Base-by-base conservation (phyloP, 78 protist genomes). In the Isochrysis galbana region DNA sequence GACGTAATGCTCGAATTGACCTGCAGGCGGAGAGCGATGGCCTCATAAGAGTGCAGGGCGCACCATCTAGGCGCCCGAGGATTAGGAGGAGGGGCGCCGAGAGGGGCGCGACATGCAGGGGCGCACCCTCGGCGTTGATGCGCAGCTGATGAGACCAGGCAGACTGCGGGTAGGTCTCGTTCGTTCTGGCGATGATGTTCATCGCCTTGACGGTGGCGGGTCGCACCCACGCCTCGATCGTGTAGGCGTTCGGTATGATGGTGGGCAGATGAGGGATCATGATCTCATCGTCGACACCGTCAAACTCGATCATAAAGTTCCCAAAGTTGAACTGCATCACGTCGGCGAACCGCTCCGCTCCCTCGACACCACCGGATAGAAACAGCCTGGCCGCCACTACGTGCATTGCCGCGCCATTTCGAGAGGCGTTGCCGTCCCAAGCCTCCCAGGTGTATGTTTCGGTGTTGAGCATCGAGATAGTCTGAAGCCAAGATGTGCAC, bases 101-200 rank as follows among this genome's bases (percentile, higher is more conserved):
- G 70, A 26, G 26, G 10, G 36, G 70, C 26, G 70, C 70, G 19
- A 29, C 70, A 55, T n/a, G n/a, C n/a, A n/a, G n/a, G n/a, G n/a
- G 48, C 87, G 7, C 22, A 34, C 87, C 87, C 23, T 7, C 32
- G 7, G 2, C 48, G 48, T 78, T 78, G 51, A 78, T 41, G 0
- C 87, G 87, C n/a, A 78, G 87, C 87, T 78, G 87, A 22, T 78
- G 87, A 29, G 87, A 78, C 87, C 87, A 78, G 21, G 51, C 51
- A 0, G 46, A 0, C 14, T 0, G 0, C 0, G 87, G 87, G 48
- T 42, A 41, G 17, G 38, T 0, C 87, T 78, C 87, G 36, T 78
- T 25, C 25, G 87, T 41, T 5, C 87, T 45, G 34, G 25, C 0
- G 36, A 78, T 2, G 48, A 78, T 39, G 48, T 78, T 78, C 87